Evolutionary conservation across 768 basidiomycete genomes (phyloP), one percentile per base, ranked within the genome.

Genomic region (Termitomyces sp.): DNA sequence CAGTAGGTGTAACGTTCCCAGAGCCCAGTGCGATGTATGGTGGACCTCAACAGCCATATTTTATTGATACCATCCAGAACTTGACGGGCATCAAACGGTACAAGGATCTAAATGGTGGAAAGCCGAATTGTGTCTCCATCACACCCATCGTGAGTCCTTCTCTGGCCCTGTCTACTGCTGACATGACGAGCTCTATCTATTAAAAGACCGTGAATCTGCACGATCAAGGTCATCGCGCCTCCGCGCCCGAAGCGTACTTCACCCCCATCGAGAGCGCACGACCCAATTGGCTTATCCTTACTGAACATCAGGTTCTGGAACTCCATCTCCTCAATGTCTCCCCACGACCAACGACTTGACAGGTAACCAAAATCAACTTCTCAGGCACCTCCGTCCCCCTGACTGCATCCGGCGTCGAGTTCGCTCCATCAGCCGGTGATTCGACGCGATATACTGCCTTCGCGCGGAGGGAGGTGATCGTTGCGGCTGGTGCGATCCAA

Each of bases 71-170:
- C 3, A 75, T 82, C 51, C 70, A 73, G 27, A 70, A 70, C 42
- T 60, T 80, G 11, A 81, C 79, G 6, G 80, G 79, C 1, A 80
- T 82, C 57, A 71, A 62, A 8, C 79, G 73, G 52, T 76, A 57
- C 63, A 69, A 70, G 34, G 83, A 85, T 64, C 62, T 81, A 40
- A 83, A 83, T 61, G 82, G 82, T 28, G 82, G 82, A 0, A 73
- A 72, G 14, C 77, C 80, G 7, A 82, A 83, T 59, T 77, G 78
- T 55, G 82, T 85, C 3, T 77, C 81, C 0, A 77, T 81, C 59
- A 80, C 79, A 9, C 83, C 82, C 4, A 64, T 79, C 19, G 80
- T 80, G 54, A 50, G 73, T 64, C 9, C 5, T 14, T 27, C 27
- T 14, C 14, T 14, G 7, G 17, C 12, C 1, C 17, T 5, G 4